Evolutionary conservation across 805 yeast genomes (phyloP).

Genomic region (Metschnikowia sp.): DNA sequence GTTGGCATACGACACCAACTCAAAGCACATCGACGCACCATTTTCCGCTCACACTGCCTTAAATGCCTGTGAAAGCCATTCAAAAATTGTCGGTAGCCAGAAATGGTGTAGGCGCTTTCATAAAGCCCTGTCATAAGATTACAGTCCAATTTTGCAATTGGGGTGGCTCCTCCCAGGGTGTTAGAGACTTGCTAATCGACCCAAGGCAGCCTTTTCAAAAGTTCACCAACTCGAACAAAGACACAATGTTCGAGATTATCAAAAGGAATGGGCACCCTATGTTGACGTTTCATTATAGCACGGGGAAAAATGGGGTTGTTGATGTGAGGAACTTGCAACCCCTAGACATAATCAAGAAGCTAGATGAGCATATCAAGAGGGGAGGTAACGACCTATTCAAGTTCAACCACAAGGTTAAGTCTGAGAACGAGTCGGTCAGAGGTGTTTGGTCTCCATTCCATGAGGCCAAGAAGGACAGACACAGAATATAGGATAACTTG

Average conservation of each 20-base stretch:
- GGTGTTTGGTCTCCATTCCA: conserved; percentile 98
- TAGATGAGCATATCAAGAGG: conserved; percentile 60
- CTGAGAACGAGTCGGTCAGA: conserved; percentile 79
- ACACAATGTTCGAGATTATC: conserved; percentile 66
- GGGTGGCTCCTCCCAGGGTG: conserved; percentile 92
- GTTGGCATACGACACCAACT: no score
- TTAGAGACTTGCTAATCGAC: conserved; percentile 39
- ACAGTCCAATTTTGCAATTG: conserved; percentile 85
- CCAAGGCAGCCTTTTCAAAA: conserved; percentile 48
- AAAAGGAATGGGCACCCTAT: conserved; percentile 84
- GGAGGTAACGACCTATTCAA: conserved; percentile 66
- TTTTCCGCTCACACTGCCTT: background rate
- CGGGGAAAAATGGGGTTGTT: conserved; percentile 40
- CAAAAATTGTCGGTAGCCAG: conserved; percentile 58
- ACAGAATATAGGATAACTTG: conserved; percentile 27
- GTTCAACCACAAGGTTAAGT: conserved; percentile 69
- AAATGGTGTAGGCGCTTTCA: conserved; percentile 74
- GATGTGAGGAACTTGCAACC: conserved; percentile 74
- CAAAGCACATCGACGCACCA: no score
- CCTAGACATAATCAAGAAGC: conserved; percentile 59
- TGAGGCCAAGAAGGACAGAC: conserved; percentile 44
- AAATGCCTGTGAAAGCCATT: conserved; percentile 59
- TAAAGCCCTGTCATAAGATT: conserved; percentile 71
- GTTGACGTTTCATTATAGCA: conserved; percentile 36
- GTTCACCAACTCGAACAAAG: conserved; percentile 59